These are phyloP conservation scores for Starmerella stigmatis DNA, from an alignment of 805 yeast species.

Conservation along the genomic window DNA sequence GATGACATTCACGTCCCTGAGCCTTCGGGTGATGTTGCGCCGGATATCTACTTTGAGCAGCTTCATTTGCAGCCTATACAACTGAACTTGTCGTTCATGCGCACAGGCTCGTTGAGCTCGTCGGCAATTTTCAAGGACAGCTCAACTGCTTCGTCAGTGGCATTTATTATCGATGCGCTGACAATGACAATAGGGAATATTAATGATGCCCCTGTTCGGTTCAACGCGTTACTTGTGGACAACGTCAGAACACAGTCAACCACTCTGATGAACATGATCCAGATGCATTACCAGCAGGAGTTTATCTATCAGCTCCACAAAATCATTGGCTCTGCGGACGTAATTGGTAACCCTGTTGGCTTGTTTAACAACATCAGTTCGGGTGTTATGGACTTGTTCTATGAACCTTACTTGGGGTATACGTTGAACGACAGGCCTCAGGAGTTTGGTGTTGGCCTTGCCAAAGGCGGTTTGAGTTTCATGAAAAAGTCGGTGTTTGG, in stretches of 20 bases:
- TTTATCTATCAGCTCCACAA: constrained; percentile 86
- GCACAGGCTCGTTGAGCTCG: constrained; percentile 49
- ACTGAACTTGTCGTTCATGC: constrained; percentile 76
- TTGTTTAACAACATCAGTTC: constrained; percentile 84
- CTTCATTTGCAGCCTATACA: constrained; percentile 87
- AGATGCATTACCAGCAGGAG: constrained; percentile 84
- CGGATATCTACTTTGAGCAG: constrained; percentile 82
- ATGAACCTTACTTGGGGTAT: constrained; percentile 95
- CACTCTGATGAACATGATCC: constrained; percentile 54
- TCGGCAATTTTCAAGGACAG: constrained; percentile 45
- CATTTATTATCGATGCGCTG: constrained; percentile 64
- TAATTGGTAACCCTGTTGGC: constrained; percentile 95
- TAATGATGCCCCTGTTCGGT: constrained; percentile 87
- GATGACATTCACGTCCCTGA: constrained; percentile 54
- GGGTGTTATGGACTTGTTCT: constrained; percentile 91
- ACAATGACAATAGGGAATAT: constrained; percentile 97
- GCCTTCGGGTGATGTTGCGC: constrained; percentile 35
- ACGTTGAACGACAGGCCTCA: constrained; percentile 91
- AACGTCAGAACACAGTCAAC: constrained; percentile 82
- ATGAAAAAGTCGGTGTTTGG: constrained; percentile 92
- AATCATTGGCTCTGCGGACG: constrained; percentile 90
- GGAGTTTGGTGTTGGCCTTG: constrained; percentile 87
- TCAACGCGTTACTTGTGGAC: constrained; percentile 79
- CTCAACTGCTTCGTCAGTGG: constrained; percentile 16
- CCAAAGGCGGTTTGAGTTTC: constrained; percentile 92